These are phyloP conservation scores for Zygoascus meyerae DNA, from an alignment of 1,139 yeast species.

Conservation along the genomic window DNA sequence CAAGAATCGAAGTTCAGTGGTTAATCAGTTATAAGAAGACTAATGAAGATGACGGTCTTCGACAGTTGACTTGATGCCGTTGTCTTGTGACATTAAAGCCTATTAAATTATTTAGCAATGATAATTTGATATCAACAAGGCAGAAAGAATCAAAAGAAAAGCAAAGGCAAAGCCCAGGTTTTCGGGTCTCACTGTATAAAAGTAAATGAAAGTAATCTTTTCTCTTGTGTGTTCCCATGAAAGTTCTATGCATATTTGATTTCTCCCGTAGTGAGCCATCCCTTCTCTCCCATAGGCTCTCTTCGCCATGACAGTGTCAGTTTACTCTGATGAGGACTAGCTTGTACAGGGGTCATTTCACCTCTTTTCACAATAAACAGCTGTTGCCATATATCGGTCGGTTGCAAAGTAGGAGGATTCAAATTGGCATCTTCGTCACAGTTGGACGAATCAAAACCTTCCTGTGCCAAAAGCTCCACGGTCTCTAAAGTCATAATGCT, in stretches of 20 bases:
- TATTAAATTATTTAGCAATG: too few species aligned
- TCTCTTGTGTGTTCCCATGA: too few species aligned
- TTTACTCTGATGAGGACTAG: constrained; percentile 14
- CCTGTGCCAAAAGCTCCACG: constrained; percentile 26
- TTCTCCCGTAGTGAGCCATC: constrained; percentile 31
- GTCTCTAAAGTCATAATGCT: constrained; percentile 29
- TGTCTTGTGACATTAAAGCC: too few species aligned
- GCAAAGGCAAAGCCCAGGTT: too few species aligned
- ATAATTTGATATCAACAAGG: too few species aligned
- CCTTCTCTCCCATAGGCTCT: constrained; percentile 35
- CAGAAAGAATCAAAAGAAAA: too few species aligned
- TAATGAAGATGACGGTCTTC: too few species aligned
- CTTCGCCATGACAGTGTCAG: constrained; percentile 34
- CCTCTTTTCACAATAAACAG: constrained; percentile 12
- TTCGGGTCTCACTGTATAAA: too few species aligned
- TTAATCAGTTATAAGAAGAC: too few species aligned
- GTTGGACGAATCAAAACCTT: constrained; percentile 25
- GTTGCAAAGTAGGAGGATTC: constrained; percentile 4
- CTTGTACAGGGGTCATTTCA: constrained; percentile 15
- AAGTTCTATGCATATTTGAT: background rate
- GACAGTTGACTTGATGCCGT: too few species aligned
- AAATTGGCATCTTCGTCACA: background rate
- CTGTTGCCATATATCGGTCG: constrained; percentile 9
- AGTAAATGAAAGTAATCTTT: too few species aligned
- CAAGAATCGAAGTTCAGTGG: too few species aligned